Evolutionary conservation across 2,329 filamentous ascomycete species (phyloP).

Genomic region (Penicillium fuscoglaucum): DNA sequence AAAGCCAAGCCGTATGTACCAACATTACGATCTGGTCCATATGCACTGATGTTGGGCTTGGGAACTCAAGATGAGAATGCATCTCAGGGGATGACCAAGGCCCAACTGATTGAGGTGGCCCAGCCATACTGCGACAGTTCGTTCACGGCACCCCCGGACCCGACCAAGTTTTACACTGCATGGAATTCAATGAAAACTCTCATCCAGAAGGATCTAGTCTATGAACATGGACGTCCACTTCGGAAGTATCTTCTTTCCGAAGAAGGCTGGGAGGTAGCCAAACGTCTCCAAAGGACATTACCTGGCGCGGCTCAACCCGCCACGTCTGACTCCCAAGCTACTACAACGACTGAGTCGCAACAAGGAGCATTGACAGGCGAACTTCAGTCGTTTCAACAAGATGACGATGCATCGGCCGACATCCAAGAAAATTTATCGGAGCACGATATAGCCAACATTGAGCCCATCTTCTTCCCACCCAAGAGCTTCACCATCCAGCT

Average conservation of each 20-base stretch:
- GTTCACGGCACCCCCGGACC: constrained; percentile 66
- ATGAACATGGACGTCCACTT: constrained; percentile 66
- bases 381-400: neutral
- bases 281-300: constrained; percentile 59
- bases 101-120: constrained; percentile 66
- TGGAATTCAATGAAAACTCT: constrained; percentile 83
- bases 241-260: constrained; percentile 71
- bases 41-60: constrained; percentile 69
- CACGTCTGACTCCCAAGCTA: constrained; percentile 10
- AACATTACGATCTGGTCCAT: constrained; percentile 69
- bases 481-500: constrained; percentile 71
- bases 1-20: constrained; percentile 70
- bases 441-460: constrained; percentile 35
- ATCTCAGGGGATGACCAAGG: constrained; percentile 63
- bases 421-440: constrained; percentile 12
- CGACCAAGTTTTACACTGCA: constrained; percentile 72
- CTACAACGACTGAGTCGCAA: constrained; percentile 4
- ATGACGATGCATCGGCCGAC: constrained; percentile 1
- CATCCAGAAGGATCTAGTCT: constrained; percentile 70
- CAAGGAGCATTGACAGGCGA: neutral
- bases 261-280: constrained; percentile 74
- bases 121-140: constrained; percentile 73
- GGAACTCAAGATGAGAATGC: constrained; percentile 59
- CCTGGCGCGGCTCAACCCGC: constrained; percentile 23
- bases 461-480: constrained; percentile 62